Percentiles rank a stretch among this genome's conserved stretches.
These are phyloP conservation scores for Pistacia vera DNA, from an alignment of 345 rosid species.

Conservation along the genomic window DNA sequence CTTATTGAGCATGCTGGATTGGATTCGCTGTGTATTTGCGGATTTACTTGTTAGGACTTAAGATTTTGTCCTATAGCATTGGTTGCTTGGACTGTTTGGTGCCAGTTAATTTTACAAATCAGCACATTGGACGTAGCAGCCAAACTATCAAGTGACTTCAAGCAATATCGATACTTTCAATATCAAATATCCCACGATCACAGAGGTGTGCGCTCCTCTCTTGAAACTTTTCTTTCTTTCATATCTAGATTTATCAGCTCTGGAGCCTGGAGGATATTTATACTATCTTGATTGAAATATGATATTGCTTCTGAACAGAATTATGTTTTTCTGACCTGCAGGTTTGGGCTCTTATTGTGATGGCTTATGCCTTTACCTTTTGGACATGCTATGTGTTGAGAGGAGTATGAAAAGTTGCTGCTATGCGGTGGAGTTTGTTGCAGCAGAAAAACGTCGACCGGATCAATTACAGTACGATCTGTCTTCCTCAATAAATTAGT, in stretches of 20 bases:
- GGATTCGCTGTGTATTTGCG: conserved; percentile 95
- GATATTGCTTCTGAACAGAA: neutral
- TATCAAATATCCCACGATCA: conserved; percentile 79
- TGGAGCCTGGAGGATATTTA: neutral
- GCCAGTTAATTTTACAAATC: conserved; percentile 80
- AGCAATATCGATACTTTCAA: conserved; percentile 90
- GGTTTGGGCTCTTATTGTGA: conserved; percentile 78
- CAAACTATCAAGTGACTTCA: conserved; percentile 52
- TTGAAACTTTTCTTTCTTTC: neutral
- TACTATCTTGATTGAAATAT: neutral
- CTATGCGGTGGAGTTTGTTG: conserved; percentile 83
- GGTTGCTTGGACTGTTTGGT: conserved; percentile 76
- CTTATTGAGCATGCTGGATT: conserved; percentile 97
- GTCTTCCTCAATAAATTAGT: conserved; percentile 12
- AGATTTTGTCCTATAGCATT: conserved; percentile 82
- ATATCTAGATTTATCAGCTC: neutral
- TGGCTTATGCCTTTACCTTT: conserved; percentile 84
- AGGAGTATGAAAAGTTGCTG: conserved; percentile 86
- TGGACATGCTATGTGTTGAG: conserved; percentile 87
- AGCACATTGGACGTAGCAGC: conserved; percentile 37
- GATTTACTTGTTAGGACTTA: conserved; percentile 89
- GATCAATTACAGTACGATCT: conserved; percentile 82
- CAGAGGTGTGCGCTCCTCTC: conserved; percentile 45
- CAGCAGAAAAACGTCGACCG: conserved; percentile 75
- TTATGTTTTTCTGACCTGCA: conserved; percentile 28